A percentile compares a stretch with the other conserved stretches of the same genome.
Evolutionary conservation across 495 filamentous ascomycete genomes (phyloP).

Genomic region (Neurospora cerealis): DNA sequence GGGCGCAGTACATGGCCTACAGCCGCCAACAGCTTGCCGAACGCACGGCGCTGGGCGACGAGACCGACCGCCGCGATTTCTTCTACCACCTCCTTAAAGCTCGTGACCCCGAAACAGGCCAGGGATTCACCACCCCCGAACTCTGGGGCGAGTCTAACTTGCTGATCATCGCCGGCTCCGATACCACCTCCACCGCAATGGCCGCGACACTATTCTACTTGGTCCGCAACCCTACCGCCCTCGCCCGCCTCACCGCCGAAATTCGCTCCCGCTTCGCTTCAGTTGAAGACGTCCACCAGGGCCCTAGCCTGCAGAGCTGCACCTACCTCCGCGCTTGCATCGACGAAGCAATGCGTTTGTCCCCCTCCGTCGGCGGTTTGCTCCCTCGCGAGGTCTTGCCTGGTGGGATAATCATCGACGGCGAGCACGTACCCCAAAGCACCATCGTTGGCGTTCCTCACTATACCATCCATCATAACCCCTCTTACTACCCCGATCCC

Average conservation of each 20-base stretch:
- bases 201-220: slow-evolving; percentile 59
- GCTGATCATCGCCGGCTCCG: slow-evolving; percentile 50
- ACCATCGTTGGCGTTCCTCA: slow-evolving; percentile 43
- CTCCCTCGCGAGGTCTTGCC: slow-evolving; percentile 52
- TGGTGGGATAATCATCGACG: slow-evolving; percentile 50
- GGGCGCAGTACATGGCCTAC: slow-evolving; percentile 47
- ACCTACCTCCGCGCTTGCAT: slow-evolving; percentile 52
- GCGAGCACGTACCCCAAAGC: slow-evolving; percentile 42
- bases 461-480: slow-evolving; percentile 49
- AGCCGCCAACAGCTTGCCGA: slow-evolving; percentile 44
- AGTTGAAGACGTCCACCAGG: slow-evolving; percentile 43
- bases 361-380: slow-evolving; percentile 51
- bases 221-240: slow-evolving; percentile 40
- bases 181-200: slow-evolving; percentile 58
- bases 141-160: slow-evolving; percentile 64
- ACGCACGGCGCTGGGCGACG: slow-evolving; percentile 43
- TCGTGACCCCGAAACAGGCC: slow-evolving; percentile 50
- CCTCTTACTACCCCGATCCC: slow-evolving; percentile 41
- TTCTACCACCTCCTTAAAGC: slow-evolving; percentile 52
- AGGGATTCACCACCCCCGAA: slow-evolving; percentile 55
- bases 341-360: slow-evolving; percentile 64
- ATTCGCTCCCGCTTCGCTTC: slow-evolving; percentile 38
- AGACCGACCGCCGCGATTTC: slow-evolving; percentile 54
- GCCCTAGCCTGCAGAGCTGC: slow-evolving; percentile 43
- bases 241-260: slow-evolving; percentile 39